These are phyloP conservation scores for Aspergillus cavernicola DNA, from an alignment of 495 filamentous ascomycete species.

Conservation along the genomic window DNA sequence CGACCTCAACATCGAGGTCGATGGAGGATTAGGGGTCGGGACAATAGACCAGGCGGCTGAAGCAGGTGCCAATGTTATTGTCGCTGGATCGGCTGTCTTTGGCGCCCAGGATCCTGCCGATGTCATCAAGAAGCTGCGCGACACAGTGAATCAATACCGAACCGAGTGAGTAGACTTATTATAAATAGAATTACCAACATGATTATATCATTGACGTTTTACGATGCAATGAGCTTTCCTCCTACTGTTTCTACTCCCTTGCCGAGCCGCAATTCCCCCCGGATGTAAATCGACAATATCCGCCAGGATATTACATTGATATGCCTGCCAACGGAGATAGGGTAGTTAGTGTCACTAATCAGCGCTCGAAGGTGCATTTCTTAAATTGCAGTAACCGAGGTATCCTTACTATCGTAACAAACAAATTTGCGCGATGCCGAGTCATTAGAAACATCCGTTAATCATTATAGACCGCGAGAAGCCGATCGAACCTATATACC, in stretches of 20 bases:
- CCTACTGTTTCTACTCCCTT: background rate
- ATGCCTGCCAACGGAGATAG: no score
- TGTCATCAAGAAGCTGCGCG: conserved; percentile 75
- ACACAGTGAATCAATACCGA: conserved; percentile 65
- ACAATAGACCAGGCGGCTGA: conserved; percentile 95
- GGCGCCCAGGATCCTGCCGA: conserved; percentile 82
- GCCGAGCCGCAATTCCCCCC: background rate
- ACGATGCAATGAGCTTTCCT: background rate
- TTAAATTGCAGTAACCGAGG: background rate
- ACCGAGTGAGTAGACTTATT: conserved; percentile 14
- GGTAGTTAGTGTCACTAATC: no score
- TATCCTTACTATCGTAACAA: conserved; percentile 6
- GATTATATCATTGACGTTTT: background rate
- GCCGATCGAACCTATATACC: background rate
- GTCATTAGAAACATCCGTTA: background rate
- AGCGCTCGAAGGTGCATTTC: no score
- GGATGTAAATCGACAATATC: background rate
- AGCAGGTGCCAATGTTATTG: conserved; percentile 96
- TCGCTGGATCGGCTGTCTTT: conserved; percentile 96
- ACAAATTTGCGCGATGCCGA: conserved; percentile 1
- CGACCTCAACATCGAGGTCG: conserved; percentile 92
- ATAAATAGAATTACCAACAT: background rate
- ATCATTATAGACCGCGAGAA: background rate
- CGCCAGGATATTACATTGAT: no score
- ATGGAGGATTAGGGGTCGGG: conserved; percentile 81